phyloP scores from a whole-genome alignment of 2,329 filamentous ascomycete species.

The Cordyceps sp. region DNA sequence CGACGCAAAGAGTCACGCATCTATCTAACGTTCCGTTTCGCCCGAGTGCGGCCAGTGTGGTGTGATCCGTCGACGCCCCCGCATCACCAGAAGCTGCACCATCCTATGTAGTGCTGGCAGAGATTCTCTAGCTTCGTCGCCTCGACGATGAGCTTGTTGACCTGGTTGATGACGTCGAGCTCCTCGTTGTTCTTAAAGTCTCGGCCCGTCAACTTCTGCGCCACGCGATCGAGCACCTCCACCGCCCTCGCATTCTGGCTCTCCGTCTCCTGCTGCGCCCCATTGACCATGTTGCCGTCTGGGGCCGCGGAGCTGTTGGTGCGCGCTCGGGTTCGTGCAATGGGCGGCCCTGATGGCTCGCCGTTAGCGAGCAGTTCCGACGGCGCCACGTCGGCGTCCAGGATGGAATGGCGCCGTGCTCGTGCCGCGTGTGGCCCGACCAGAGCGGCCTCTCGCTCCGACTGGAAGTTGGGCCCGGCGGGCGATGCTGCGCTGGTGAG shows the following conservation, averaged over 20 bases:
- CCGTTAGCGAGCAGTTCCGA: slow-evolving; percentile 35
- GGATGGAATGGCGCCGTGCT: slow-evolving; percentile 49
- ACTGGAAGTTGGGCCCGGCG: slow-evolving; percentile 49
- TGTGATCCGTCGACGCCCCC: no score
- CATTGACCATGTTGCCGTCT: slow-evolving; percentile 19
- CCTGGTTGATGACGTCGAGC: slow-evolving; percentile 70
- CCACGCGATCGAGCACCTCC: slow-evolving; percentile 79
- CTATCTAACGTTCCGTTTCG: no score
- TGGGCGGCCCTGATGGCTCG: slow-evolving; percentile 28
- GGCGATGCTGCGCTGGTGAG: slow-evolving; percentile 51
- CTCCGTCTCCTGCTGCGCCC: slow-evolving; percentile 39
- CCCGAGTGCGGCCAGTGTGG: no score
- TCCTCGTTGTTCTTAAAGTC: slow-evolving; percentile 84
- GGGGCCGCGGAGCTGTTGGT: slow-evolving; percentile 39
- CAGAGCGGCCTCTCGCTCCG: slow-evolving; percentile 39
- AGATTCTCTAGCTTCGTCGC: slow-evolving; percentile 94
- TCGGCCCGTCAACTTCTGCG: slow-evolving; percentile 85
- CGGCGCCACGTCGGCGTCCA: slow-evolving; percentile 45
- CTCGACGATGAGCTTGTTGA: slow-evolving; percentile 86
- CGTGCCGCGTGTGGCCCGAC: slow-evolving; percentile 29
- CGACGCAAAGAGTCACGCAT: no score
- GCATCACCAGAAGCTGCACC: slow-evolving; percentile 97
- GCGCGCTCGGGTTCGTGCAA: slow-evolving; percentile 33
- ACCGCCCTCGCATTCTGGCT: slow-evolving; percentile 86
- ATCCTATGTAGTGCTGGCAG: slow-evolving; percentile 97